Base-by-base conservation (phyloP, 2,329 filamentous ascomycete species). In the Verticillium dahliae region DNA sequence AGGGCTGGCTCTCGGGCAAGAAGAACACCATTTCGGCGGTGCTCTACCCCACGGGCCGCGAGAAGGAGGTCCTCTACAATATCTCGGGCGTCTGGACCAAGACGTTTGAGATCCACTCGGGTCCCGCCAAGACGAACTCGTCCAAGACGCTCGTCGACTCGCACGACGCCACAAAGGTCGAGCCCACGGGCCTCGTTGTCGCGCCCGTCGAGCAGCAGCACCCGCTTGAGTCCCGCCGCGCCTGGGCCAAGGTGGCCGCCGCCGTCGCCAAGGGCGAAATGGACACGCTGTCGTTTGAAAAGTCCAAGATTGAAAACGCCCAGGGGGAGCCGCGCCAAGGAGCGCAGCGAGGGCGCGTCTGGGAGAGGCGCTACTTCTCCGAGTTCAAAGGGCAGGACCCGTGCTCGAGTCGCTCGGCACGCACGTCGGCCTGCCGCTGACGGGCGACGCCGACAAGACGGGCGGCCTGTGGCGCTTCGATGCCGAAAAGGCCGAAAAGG, bases 1-100 rank as follows among this genome's bases (percentile, higher is more conserved):
- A 92, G 73, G 94, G 94, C 62, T 99, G 94, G 94, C 76, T 99
- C 10, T 92, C 90, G 56, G 95, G 94, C 67, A 96, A 96, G 82
- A 97, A 97, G 81, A 98, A 98, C 79, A 90, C 84, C 61, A 92
- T 98, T 73, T 86, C 81, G 13, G 94, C 92, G 14, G 81, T 81
- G 31, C 74, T 98, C 62, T 92, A 90, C 77, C 83, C 80, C 15
- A 86, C 90, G 75, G 76, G 86, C 78, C 80, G 81, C 76, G 91
- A 88, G 75, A 90, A 89, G 76, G 88, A 90, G 59, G 83, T 86
- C 63, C 80, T 89, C 57, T 97, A 94, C 80, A 91, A 87, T n/a
- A 82, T 89, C 45, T 88, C 92, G 35, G 95, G 95, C 31, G 91
- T 96, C 73, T 99, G 95, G 95, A 96, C 87, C 62, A 91, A 92